Conservation (phyloP, 73 alveolate species). For the Paramecium biaurelia region DNA sequence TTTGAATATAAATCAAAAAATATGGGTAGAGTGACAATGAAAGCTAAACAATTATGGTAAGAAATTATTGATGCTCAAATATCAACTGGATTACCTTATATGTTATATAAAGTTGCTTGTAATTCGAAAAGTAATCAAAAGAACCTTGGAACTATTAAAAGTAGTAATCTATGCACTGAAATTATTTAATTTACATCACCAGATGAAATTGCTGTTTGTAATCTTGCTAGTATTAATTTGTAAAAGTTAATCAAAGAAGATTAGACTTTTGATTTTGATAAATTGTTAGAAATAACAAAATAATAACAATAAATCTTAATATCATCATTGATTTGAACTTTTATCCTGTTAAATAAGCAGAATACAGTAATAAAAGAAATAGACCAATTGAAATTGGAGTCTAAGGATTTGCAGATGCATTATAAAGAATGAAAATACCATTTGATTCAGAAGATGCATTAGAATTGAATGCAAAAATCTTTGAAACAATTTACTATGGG, state of each 20-base stretch:
- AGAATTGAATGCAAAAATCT: constrained; percentile 79
- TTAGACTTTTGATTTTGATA: constrained; percentile 79
- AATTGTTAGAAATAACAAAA: constrained; percentile 84
- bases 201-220: constrained; percentile 96
- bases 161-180: constrained; percentile 95
- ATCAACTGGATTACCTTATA: constrained; percentile 95
- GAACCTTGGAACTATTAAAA: constrained; percentile 93
- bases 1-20: constrained; percentile 79
- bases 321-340: constrained; percentile 85
- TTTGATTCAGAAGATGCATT: constrained; percentile 89
- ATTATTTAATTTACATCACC: constrained; percentile 91
- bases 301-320: constrained; percentile 78
- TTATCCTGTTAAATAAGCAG: constrained; percentile 87
- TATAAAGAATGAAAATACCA: constrained; percentile 82
- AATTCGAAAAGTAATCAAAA: constrained; percentile 90
- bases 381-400: constrained; percentile 97
- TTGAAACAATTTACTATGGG: constrained; percentile 96
- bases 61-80: constrained; percentile 89
- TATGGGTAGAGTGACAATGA: constrained; percentile 81
- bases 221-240: constrained; percentile 92
- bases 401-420: constrained; percentile 96
- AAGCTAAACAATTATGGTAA: constrained; percentile 91
- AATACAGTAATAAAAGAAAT: constrained; percentile 87
- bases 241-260: constrained; percentile 79
- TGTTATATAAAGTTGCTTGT: constrained; percentile 93